Percentiles rank a stretch among this genome's conserved stretches.
Conservation (phyloP, 352 stramenopile species). For the Thraustochytrium sp. region DNA sequence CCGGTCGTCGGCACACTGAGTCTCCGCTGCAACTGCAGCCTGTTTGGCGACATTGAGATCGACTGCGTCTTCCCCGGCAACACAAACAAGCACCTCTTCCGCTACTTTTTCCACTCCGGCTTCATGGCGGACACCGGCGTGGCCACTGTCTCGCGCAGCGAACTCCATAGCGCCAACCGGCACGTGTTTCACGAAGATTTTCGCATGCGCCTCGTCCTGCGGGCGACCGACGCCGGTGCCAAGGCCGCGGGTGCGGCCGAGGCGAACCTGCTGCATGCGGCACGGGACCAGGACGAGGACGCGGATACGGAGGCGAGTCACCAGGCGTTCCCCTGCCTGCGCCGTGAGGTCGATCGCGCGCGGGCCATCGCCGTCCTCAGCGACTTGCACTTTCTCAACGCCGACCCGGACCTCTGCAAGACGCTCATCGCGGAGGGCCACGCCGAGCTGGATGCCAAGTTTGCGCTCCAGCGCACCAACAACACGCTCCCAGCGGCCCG, state of each 20-base stretch:
- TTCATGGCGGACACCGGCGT: constrained; percentile 3
- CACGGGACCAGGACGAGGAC: no score
- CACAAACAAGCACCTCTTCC: constrained; percentile 31
- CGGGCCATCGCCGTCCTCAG: background rate
- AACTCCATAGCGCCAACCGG: background rate
- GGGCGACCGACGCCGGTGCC: background rate
- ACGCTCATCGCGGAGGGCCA: background rate
- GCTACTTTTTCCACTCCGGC: background rate
- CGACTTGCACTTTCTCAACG: constrained; percentile 27
- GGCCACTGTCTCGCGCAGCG: background rate
- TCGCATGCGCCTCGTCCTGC: constrained; percentile 1
- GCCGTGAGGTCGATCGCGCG: background rate
- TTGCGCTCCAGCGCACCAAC: constrained; percentile 25
- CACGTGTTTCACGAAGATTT: background rate
- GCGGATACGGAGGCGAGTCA: no score
- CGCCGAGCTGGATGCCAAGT: background rate
- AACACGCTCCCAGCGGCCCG: background rate
- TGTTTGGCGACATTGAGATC: constrained; percentile 19
- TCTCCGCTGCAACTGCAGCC: background rate
- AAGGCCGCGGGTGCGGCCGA: no score
- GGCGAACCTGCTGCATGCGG: no score
- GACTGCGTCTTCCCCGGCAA: constrained; percentile 42
- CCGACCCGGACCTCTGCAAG: constrained; percentile 16
- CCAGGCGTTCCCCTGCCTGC: background rate
- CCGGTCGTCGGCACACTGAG: background rate